Percentiles rank a stretch among this genome's conserved stretches.
These are phyloP conservation scores for Citrus mangshanensis DNA, from an alignment of 345 rosid genomes.

Conservation along the genomic window DNA sequence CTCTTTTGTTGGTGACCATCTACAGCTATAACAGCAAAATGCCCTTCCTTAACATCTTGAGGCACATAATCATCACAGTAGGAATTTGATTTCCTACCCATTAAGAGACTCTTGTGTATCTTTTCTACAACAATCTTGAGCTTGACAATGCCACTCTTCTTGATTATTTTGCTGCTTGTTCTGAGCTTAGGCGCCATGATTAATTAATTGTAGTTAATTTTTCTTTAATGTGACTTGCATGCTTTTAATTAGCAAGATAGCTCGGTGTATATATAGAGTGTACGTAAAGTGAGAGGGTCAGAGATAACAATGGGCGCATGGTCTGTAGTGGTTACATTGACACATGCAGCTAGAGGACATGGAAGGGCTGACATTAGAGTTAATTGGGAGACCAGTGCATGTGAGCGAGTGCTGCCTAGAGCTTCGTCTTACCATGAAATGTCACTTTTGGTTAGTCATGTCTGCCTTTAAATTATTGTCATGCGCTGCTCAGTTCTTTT, in stretches of 20 bases:
- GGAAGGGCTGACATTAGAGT: constrained; percentile 15
- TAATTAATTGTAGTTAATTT: not conserved
- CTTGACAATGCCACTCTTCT: constrained; percentile 24
- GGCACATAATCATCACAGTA: constrained; percentile 14
- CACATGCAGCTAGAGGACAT: constrained; percentile 22
- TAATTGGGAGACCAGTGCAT: constrained; percentile 36
- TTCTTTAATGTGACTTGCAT: not conserved
- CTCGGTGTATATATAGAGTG: not conserved
- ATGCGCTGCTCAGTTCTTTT: not conserved
- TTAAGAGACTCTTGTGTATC: constrained; percentile 27
- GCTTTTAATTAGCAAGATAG: not conserved
- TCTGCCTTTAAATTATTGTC: constrained; percentile 2
- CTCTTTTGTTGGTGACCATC: constrained; percentile 21
- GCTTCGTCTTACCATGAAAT: constrained; percentile 19
- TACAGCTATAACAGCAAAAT: constrained; percentile 26
- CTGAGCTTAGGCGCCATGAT: constrained; percentile 32
- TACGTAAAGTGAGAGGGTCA: not conserved
- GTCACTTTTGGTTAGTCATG: constrained; percentile 16
- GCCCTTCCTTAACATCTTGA: constrained; percentile 32
- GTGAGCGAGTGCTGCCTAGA: constrained; percentile 30
- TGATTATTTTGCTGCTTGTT: constrained; percentile 11
- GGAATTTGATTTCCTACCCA: constrained; percentile 20
- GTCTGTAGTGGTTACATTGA: constrained; percentile 13
- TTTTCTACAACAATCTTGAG: constrained; percentile 35
- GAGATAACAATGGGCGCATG: not conserved